Evolutionary conservation across 208 protist genomes (phyloP).

Genomic region (Crithidia mellificae): DNA sequence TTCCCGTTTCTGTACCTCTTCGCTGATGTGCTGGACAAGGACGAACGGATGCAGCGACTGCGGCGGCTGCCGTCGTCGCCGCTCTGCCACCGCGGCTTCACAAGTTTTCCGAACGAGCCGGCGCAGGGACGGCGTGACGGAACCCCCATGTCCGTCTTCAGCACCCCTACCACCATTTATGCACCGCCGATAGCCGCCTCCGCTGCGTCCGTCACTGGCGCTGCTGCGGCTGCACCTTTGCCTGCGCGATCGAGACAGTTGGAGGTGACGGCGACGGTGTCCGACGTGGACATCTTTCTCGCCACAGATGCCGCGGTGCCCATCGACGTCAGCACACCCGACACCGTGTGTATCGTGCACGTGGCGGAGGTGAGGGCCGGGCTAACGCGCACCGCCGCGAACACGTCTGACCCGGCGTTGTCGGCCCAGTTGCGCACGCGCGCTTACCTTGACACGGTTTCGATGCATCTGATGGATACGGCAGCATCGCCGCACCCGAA

Average conservation of each 20-base stretch:
- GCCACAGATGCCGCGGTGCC: slow-evolving; percentile 28
- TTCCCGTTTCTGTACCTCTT: slow-evolving; percentile 32
- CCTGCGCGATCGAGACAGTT: neutral
- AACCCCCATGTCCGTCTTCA: neutral
- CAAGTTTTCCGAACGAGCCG: neutral
- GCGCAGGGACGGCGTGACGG: neutral
- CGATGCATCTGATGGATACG: slow-evolving; percentile 15
- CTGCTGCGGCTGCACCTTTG: no score
- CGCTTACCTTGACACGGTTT: slow-evolving; percentile 9
- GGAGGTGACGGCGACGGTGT: slow-evolving; percentile 5
- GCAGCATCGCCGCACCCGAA: neutral
- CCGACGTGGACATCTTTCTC: slow-evolving; percentile 25
- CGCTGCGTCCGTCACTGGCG: neutral
- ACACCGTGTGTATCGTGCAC: slow-evolving; percentile 19
- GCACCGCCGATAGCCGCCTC: neutral
- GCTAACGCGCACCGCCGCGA: neutral
- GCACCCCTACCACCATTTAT: neutral
- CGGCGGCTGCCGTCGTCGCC: slow-evolving; percentile 15
- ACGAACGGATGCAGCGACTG: slow-evolving; percentile 18
- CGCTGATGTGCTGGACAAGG: neutral
- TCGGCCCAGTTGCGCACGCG: neutral
- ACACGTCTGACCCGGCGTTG: neutral
- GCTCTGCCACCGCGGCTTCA: slow-evolving; percentile 25
- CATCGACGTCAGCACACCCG: slow-evolving; percentile 17
- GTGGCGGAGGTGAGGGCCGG: slow-evolving; percentile 9